Percentiles rank a stretch among this genome's conserved stretches.
phyloP scores from a whole-genome alignment of 1,284 basidiomycete species.

The Violaceomyces palustris region DNA sequence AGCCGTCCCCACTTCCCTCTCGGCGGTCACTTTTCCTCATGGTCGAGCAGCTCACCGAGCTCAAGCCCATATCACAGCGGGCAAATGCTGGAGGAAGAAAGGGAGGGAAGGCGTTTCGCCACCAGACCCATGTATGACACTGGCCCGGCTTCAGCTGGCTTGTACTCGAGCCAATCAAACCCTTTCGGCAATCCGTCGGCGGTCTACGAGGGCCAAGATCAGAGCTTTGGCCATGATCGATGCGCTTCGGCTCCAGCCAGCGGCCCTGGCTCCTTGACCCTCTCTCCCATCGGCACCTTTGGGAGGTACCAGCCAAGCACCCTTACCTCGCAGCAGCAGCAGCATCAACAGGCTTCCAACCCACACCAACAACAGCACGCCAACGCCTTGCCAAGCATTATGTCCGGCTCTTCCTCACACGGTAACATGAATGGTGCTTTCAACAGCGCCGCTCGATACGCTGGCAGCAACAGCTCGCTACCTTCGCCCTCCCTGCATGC shows the following conservation, averaged over 20 bases:
- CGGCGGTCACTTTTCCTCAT: too few species aligned
- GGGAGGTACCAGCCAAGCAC: conserved; percentile 3
- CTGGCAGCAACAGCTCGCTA: conserved; percentile 10
- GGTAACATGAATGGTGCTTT: conserved; percentile 20
- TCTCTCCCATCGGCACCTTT: conserved; percentile 10
- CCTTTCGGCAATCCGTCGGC: too few species aligned
- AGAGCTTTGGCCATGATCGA: conserved; percentile 26
- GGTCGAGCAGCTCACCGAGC: too few species aligned
- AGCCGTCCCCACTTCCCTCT: too few species aligned
- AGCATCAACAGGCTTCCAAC: conserved; percentile 10
- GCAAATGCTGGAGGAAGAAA: too few species aligned
- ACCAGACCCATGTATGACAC: too few species aligned
- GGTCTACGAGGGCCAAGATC: too few species aligned
- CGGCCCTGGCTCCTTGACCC: conserved; percentile 13
- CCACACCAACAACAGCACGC: too few species aligned
- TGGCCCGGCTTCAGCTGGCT: too few species aligned
- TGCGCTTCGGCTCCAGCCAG: conserved; percentile 17
- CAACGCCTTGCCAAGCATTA: conserved; percentile 16
- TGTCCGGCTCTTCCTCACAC: conserved; percentile 6
- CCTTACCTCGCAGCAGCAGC: conserved; percentile 9
- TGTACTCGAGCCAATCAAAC: too few species aligned
- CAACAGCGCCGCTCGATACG: conserved; percentile 3
- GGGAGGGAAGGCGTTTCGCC: too few species aligned
- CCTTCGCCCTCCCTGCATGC: conserved; percentile 21
- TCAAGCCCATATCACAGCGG: too few species aligned